These are phyloP conservation scores for Crucihimalaya himalaica DNA, from an alignment of 345 rosid species.

Conservation along the genomic window DNA sequence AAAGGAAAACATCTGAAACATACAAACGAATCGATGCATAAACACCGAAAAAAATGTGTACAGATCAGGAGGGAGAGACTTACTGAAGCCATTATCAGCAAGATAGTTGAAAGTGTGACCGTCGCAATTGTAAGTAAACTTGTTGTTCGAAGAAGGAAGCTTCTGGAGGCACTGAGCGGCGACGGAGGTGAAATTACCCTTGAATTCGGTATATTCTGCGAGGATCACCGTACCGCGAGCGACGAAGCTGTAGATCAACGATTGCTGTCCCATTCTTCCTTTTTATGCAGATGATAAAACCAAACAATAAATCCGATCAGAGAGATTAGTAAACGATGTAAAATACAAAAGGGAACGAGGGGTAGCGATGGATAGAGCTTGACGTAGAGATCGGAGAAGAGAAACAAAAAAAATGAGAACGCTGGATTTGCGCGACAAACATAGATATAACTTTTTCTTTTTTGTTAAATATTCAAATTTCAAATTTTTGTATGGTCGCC, in stretches of 20 bases:
- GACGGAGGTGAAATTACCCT: constrained; percentile 68
- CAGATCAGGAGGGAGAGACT: constrained; percentile 25
- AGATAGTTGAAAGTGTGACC: constrained; percentile 80
- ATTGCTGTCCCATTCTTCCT: constrained; percentile 58
- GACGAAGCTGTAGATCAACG: constrained; percentile 70
- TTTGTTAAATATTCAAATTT: not conserved
- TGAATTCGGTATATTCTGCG: constrained; percentile 64
- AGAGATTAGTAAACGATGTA: constrained; percentile 20
- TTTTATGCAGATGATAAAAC: not conserved
- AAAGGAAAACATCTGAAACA: no score
- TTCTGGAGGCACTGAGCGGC: constrained; percentile 73
- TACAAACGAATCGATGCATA: not conserved
- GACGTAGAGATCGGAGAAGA: constrained; percentile 34
- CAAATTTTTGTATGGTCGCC: not conserved
- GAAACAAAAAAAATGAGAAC: not conserved
- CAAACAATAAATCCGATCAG: constrained; percentile 9
- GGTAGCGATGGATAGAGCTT: constrained; percentile 17
- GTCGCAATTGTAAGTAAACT: constrained; percentile 71
- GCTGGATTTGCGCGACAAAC: constrained; percentile 34
- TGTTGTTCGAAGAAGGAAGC: constrained; percentile 66
- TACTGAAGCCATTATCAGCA: constrained; percentile 74
- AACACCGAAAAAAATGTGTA: no score
- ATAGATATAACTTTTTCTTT: not conserved
- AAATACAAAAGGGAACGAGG: not conserved
- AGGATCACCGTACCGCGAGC: constrained; percentile 70